Evolutionary conservation across 805 yeast genomes (phyloP).

Genomic region (Ogataea haglerorum): DNA sequence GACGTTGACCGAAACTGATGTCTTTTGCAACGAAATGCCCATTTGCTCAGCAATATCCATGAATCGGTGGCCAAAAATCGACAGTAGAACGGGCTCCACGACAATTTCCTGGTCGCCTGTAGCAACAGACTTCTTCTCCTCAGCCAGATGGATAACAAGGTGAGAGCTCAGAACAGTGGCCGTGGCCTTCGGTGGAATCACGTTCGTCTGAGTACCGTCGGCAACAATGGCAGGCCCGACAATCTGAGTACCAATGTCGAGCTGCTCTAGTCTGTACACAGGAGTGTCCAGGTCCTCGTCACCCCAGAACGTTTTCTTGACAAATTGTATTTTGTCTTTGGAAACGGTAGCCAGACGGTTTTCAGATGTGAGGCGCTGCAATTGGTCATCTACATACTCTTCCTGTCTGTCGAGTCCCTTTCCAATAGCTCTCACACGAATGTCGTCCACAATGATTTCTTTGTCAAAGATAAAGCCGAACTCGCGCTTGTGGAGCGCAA

Average conservation of each 20-base stretch:
- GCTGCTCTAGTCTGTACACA: slow-evolving; percentile 51
- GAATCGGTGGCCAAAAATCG: slow-evolving; percentile 78
- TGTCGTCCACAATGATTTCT: slow-evolving; percentile 65
- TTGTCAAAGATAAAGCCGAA: slow-evolving; percentile 66
- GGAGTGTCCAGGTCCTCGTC: slow-evolving; percentile 48
- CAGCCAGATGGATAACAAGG: slow-evolving; percentile 42
- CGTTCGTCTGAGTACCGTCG: slow-evolving; percentile 78
- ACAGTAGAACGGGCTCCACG: slow-evolving; percentile 67
- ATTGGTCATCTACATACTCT: slow-evolving; percentile 48
- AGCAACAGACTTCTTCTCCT: slow-evolving; percentile 7
- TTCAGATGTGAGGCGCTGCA: slow-evolving; percentile 33
- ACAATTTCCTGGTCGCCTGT: slow-evolving; percentile 21
- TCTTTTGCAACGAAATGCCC: slow-evolving; percentile 77
- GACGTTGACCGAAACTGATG: slow-evolving; percentile 78
- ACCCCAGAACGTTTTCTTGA: slow-evolving; percentile 56
- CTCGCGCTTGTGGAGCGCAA: slow-evolving; percentile 58
- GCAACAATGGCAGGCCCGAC: slow-evolving; percentile 74
- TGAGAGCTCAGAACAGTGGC: slow-evolving; percentile 62
- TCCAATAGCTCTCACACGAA: slow-evolving; percentile 74
- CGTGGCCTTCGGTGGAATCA: slow-evolving; percentile 57
- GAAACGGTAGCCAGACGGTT: slow-evolving; percentile 24
- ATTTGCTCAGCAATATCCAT: slow-evolving; percentile 91
- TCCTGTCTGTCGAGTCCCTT: slow-evolving; percentile 43
- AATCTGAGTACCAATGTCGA: slow-evolving; percentile 50
- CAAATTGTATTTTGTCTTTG: slow-evolving; percentile 30